Base-by-base conservation (phyloP, 139 green algal species). In the Trebouxia sp. region DNA sequence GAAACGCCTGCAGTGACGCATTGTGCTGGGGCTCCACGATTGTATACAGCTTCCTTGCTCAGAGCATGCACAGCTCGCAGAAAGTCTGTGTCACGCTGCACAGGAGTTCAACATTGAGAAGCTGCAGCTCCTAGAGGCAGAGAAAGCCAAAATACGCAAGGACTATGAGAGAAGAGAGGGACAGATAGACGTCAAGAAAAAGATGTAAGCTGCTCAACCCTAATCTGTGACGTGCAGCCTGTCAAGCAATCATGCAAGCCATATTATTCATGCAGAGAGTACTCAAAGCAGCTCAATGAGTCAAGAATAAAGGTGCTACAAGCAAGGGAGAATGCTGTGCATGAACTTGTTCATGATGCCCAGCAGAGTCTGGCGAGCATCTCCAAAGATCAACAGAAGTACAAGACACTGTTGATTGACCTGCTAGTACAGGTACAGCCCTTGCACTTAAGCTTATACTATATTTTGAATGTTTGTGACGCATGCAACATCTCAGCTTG, bases 51-150 rank as follows among this genome's bases (percentile, higher is more conserved):
- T 5, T 8, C 28, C 58, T 1, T 22, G 58, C 14, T 2, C 56
- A 5, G 0, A 69, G n/a, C 20, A 35, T 38, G 30, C 56, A 39
- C 22, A 69, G 56, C 56, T 69, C 35, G 41, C 39, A 38, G 45
- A n/a, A 17, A 58, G 48, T 14, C 48, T 58, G 48, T 14, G 15
- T 17, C 17, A n/a, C 17, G 48, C 14, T n/a, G n/a, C n/a, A n/a
- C 89, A 96, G 94, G 96, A 99, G 86, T 99, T 99, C 85, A 98
- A 98, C 87, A 93, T 99, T 37, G 94, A 98, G 82, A 99, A 99
- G 89, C 87, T 98, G 78, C 92, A 98, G 86, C 82, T 99, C 47
- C 86, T 99, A 32, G 97, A 99, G 83, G 87, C 92, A 28, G 97
- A 99, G 86, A 99, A 99, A 88, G 83, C 88, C 6, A 95, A 95